Conservation (phyloP, 768 basidiomycete genomes). For the Stropharia rugosoannulata region DNA sequence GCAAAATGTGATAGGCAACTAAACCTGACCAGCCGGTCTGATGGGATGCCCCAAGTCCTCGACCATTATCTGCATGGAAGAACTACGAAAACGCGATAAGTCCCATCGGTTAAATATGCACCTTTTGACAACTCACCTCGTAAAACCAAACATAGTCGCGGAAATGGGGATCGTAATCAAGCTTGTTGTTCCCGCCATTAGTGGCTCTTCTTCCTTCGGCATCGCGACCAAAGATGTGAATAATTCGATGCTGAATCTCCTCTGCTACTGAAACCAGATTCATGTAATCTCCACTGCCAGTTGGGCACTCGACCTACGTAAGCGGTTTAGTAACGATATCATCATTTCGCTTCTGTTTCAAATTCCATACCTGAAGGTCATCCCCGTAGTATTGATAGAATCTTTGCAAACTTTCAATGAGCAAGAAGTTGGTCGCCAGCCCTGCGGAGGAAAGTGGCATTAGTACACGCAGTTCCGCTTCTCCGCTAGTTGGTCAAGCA, state of each 20-base stretch:
- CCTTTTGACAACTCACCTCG: constrained; percentile 53
- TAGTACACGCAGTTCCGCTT: background rate
- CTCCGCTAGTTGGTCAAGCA: background rate
- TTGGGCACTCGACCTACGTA: constrained; percentile 85
- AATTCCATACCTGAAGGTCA: constrained; percentile 58
- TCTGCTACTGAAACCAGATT: constrained; percentile 92
- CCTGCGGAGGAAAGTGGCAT: constrained; percentile 39
- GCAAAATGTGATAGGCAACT: constrained; percentile 88
- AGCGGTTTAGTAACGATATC: background rate
- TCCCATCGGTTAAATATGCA: background rate
- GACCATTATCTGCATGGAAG: constrained; percentile 93
- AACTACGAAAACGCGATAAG: constrained; percentile 79
- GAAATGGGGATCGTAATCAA: constrained; percentile 94
- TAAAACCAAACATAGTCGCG: constrained; percentile 96
- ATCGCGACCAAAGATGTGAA: constrained; percentile 97
- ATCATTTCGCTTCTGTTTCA: background rate
- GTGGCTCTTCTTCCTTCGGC: constrained; percentile 82
- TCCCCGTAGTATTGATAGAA: constrained; percentile 99
- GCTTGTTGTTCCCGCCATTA: constrained; percentile 84
- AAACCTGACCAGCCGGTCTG: constrained; percentile 98
- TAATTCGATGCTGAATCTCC: constrained; percentile 98
- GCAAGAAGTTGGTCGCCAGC: constrained; percentile 94
- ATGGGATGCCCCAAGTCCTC: constrained; percentile 94
- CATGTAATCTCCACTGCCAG: constrained; percentile 97
- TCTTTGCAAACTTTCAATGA: constrained; percentile 94